Percentiles rank a stretch among this genome's conserved stretches.
phyloP scores from a whole-genome alignment of 1,284 basidiomycete genomes.

The Leccinum proliferum region DNA sequence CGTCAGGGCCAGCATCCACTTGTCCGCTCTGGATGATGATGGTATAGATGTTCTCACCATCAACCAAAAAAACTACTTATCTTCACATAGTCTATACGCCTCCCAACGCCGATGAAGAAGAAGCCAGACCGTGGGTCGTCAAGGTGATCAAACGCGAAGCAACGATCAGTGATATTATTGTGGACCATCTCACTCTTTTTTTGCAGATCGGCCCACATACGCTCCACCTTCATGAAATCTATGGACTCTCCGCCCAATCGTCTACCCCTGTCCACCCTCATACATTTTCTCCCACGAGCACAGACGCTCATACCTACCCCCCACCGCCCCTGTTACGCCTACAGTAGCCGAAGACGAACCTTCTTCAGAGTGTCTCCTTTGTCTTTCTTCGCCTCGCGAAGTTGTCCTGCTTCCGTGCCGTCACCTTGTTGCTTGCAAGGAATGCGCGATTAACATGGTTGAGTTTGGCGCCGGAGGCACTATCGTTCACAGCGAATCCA shows the following conservation, averaged over 20 bases:
- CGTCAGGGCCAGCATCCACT: slow-evolving; percentile 68
- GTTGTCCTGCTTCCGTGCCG: slow-evolving; percentile 87
- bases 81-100: slow-evolving; percentile 67
- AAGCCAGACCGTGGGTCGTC: slow-evolving; percentile 73
- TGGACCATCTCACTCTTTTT: slow-evolving; percentile 6
- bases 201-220: slow-evolving; percentile 78
- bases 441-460: slow-evolving; percentile 91
- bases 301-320: slow-evolving; percentile 46
- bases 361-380: slow-evolving; percentile 84
- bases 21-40: slow-evolving; percentile 72
- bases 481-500: slow-evolving; percentile 58
- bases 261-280: slow-evolving; percentile 36
- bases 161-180: slow-evolving; percentile 39
- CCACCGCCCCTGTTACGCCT: slow-evolving; percentile 29
- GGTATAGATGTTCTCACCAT: slow-evolving; percentile 56
- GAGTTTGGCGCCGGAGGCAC: slow-evolving; percentile 89
- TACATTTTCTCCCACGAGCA: slow-evolving; percentile 34
- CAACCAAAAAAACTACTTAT: slow-evolving; percentile 83
- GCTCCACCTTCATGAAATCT: slow-evolving; percentile 91
- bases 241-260: slow-evolving; percentile 69
- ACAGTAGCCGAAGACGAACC: slow-evolving; percentile 56
- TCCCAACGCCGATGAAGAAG: slow-evolving; percentile 36
- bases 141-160: slow-evolving; percentile 88
- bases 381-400: slow-evolving; percentile 79
- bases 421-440: slow-evolving; percentile 88